Evolutionary conservation across 1,139 yeast genomes (phyloP).

Genomic region (Debaryomyces nepalensis): DNA sequence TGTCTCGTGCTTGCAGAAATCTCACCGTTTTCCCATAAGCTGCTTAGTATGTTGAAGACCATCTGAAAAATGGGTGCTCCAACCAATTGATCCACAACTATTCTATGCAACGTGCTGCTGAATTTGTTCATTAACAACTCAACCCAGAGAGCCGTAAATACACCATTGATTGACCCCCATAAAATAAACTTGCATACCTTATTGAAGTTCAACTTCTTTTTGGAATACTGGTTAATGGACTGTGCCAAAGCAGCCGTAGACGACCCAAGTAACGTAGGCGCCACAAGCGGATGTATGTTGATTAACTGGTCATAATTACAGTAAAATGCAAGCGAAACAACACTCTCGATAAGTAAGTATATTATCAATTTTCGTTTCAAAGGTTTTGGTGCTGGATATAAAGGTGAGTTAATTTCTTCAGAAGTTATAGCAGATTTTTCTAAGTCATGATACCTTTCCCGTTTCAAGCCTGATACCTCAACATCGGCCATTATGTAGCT

Average conservation of each 20-base stretch:
- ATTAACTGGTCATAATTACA: slow-evolving; percentile 31
- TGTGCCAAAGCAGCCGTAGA: slow-evolving; percentile 63
- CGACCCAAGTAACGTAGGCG: slow-evolving; percentile 51
- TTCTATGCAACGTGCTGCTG: slow-evolving; percentile 40
- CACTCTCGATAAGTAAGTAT: slow-evolving; percentile 30
- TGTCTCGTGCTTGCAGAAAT: slow-evolving; percentile 30
- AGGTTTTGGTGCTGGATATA: slow-evolving; percentile 27
- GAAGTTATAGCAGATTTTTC: slow-evolving; percentile 15
- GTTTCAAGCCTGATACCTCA: slow-evolving; percentile 9
- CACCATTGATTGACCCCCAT: slow-evolving; percentile 69
- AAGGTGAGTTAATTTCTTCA: slow-evolving; percentile 18
- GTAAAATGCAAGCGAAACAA: slow-evolving; percentile 31
- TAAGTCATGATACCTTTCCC: slow-evolving; percentile 13
- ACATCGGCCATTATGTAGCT: slow-evolving; percentile 11
- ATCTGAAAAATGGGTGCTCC: slow-evolving; percentile 63
- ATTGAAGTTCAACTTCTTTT: slow-evolving; percentile 43
- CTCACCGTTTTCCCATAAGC: slow-evolving; percentile 61
- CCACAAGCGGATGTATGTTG: slow-evolving; percentile 32
- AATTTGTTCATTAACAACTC: slow-evolving; percentile 46
- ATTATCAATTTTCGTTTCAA: slow-evolving; percentile 19
- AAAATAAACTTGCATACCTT: slow-evolving; percentile 53
- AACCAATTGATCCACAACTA: slow-evolving; percentile 55
- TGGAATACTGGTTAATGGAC: slow-evolving; percentile 54
- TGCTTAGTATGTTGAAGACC: slow-evolving; percentile 50
- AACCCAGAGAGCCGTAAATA: slow-evolving; percentile 61